Percentiles rank a stretch among this genome's conserved stretches.
These are phyloP conservation scores for Perkinsela sp. DNA, from an alignment of 208 protist genomes.

Conservation along the genomic window DNA sequence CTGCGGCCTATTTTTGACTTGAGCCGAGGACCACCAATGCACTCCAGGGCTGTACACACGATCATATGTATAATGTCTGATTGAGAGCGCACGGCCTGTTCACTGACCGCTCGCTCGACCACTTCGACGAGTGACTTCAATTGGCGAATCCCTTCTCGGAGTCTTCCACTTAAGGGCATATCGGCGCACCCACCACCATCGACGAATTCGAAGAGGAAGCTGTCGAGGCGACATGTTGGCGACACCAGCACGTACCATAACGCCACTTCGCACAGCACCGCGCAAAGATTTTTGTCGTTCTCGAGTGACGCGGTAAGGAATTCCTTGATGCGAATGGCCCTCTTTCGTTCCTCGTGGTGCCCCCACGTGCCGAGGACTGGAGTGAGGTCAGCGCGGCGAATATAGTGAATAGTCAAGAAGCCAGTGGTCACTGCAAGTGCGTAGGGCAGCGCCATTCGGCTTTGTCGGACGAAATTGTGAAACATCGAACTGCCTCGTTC, in stretches of 20 bases:
- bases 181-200: background rate
- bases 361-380: background rate
- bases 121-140: background rate
- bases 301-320: background rate
- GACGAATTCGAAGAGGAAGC: background rate
- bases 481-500: no score
- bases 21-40: background rate
- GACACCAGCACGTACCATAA: background rate
- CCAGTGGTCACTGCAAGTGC: no score
- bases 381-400: background rate
- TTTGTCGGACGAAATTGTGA: no score
- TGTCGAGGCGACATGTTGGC: background rate
- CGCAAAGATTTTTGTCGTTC: background rate
- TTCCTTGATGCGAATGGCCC: background rate
- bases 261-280: background rate
- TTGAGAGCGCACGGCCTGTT: background rate
- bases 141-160: background rate
- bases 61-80: background rate
- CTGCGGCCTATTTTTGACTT: background rate
- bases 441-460: no score
- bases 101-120: background rate
- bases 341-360: background rate
- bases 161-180: background rate
- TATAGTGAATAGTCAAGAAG: background rate
- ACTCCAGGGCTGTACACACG: background rate